Evolutionary conservation across 2,329 filamentous ascomycete genomes (phyloP).

Genomic region (Colletotrichum sp.): DNA sequence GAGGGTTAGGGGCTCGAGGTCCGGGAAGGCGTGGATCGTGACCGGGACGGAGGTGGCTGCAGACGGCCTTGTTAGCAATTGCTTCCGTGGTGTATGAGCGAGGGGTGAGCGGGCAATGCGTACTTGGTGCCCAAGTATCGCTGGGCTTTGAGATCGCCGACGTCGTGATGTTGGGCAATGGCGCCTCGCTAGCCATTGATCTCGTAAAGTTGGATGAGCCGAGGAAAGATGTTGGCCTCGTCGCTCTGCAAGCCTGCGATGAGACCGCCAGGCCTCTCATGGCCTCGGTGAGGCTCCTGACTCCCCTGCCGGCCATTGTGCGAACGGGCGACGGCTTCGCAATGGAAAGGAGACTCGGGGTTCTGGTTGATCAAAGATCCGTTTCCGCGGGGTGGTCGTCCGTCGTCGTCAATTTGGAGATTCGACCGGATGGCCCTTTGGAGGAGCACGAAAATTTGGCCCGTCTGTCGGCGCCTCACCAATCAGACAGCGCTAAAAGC

Average conservation of each 20-base stretch:
- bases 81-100: background rate
- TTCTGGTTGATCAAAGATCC: background rate
- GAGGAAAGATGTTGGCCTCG: constrained; percentile 42
- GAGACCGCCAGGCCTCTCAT: constrained; percentile 55
- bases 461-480: constrained; percentile 10
- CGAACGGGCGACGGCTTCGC: background rate
- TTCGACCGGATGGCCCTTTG: background rate
- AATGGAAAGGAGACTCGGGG: background rate
- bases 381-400: background rate
- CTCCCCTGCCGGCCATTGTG: constrained; percentile 52
- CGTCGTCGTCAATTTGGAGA: background rate
- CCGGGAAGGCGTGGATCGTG: constrained; percentile 90
- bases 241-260: constrained; percentile 36
- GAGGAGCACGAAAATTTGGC: constrained; percentile 22
- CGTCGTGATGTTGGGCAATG: constrained; percentile 41
- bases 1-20: constrained; percentile 81
- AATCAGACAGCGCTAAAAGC: constrained; percentile 5
- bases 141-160: constrained; percentile 39
- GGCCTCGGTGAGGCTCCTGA: constrained; percentile 57
- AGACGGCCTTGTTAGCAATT: constrained; percentile 7
- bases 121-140: constrained; percentile 53
- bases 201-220: constrained; percentile 42
- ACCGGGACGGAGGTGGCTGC: constrained; percentile 72
- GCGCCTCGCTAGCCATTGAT: constrained; percentile 61
- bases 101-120: constrained; percentile 6